These are phyloP conservation scores for Parastagonospora nodorum DNA, from an alignment of 2,329 filamentous ascomycete species.

Conservation along the genomic window DNA sequence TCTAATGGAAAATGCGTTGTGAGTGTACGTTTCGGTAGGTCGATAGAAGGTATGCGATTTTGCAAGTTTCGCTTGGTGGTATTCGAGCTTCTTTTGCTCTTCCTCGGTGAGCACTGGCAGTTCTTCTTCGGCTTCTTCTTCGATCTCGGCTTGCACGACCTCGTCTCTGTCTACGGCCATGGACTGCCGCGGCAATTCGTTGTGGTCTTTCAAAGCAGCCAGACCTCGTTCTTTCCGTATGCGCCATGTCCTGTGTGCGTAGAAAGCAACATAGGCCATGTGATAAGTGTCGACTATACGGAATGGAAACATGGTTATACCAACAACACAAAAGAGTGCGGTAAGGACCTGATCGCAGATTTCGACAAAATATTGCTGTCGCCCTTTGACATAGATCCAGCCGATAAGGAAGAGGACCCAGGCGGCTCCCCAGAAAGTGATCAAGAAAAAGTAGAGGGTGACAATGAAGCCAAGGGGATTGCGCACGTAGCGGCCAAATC, in stretches of 20 bases:
- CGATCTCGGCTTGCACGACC: slow-evolving; percentile 19
- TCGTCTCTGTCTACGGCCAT: slow-evolving; percentile 49
- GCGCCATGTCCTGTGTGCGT: slow-evolving; percentile 69
- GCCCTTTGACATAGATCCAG: slow-evolving; percentile 80
- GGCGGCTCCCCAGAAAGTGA: slow-evolving; percentile 81
- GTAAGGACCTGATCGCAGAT: slow-evolving; percentile 63
- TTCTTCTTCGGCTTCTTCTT: slow-evolving; percentile 7
- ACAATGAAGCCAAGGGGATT: slow-evolving; percentile 78
- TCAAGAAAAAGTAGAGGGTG: slow-evolving; percentile 83
- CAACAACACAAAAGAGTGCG: slow-evolving; percentile 66
- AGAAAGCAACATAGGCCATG: slow-evolving; percentile 79
- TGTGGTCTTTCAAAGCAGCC: slow-evolving; percentile 67
- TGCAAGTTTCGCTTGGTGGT: slow-evolving; percentile 79
- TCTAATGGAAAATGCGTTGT: slow-evolving; percentile 76
- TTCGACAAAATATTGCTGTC: slow-evolving; percentile 66
- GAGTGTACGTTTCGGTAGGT: slow-evolving; percentile 83
- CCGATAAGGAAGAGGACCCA: slow-evolving; percentile 89
- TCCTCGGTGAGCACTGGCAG: slow-evolving; percentile 63
- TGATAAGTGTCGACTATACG: slow-evolving; percentile 83
- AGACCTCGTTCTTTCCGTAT: slow-evolving; percentile 65
- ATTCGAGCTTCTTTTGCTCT: slow-evolving; percentile 71
- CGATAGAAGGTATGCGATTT: slow-evolving; percentile 89
- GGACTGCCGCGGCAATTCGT: slow-evolving; percentile 64
- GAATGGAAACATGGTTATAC: slow-evolving; percentile 70
- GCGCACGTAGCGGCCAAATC: slow-evolving; percentile 78